Conservation (phyloP, 2,329 filamentous ascomycete genomes). For the Colletotrichum tanaceti region DNA sequence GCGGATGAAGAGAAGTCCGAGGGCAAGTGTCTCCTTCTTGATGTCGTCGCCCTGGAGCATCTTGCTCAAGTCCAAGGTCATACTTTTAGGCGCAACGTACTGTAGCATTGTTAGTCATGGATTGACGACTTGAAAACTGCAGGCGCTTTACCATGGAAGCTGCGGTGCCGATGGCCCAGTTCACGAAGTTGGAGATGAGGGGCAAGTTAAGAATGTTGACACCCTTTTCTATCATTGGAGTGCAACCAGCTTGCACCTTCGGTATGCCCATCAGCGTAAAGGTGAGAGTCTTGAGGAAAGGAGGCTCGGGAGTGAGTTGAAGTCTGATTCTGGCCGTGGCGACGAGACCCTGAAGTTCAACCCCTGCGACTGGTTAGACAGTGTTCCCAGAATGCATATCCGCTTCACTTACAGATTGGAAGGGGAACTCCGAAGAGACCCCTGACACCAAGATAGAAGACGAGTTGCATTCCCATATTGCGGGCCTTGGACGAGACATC, state of each 20-base stretch:
- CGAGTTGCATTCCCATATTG: conserved; percentile 75
- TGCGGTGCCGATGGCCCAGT: conserved; percentile 90
- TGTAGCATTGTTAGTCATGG: conserved; percentile 12
- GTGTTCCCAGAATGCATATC: conserved; percentile 53
- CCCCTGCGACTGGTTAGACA: conserved; percentile 67
- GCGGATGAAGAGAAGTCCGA: conserved; percentile 91
- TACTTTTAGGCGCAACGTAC: conserved; percentile 93
- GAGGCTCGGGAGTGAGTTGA: conserved; percentile 85
- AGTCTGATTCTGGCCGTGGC: conserved; percentile 76
- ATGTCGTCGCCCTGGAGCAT: conserved; percentile 93
- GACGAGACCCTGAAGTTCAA: conserved; percentile 78
- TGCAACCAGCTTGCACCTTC: conserved; percentile 88
- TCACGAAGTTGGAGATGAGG: conserved; percentile 95
- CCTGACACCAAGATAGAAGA: conserved; percentile 92
- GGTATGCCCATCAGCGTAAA: conserved; percentile 96
- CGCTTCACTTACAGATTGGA: conserved; percentile 71
- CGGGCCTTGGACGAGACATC: conserved; percentile 83
- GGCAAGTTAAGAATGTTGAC: conserved; percentile 93
- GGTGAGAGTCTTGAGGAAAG: conserved; percentile 90
- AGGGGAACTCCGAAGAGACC: conserved; percentile 90
- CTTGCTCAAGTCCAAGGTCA: conserved; percentile 91
- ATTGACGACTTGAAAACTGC: fast-evolving
- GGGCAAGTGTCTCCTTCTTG: conserved; percentile 85
- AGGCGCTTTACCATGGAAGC: conserved; percentile 70
- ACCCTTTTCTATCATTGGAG: conserved; percentile 90